Base-by-base conservation (phyloP, 306 rosid genomes). In the Rubus parviflorus region DNA sequence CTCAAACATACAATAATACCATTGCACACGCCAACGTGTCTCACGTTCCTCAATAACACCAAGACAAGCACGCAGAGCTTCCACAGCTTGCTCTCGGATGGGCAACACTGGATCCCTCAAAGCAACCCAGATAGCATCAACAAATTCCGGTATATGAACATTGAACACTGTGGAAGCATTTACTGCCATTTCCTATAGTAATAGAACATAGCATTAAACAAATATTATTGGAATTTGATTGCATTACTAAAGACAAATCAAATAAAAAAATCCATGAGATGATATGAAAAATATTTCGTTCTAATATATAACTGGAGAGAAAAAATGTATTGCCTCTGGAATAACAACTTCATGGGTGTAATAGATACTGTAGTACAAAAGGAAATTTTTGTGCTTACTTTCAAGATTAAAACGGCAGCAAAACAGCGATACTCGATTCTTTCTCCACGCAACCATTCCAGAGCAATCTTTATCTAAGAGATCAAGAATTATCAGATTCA, bases 1-100 rank as follows among this genome's bases (percentile, higher is more conserved):
- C 90, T 95, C 99, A 77, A 92, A 95, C 97, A 95, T 92, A 70
- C 97, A 91, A 82, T 92, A 95, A 75, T 95, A 95, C 99, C 97
- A 95, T 73, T 92, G 99, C 77, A 95, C 99, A 76, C 99, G 97
- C 99, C 99, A 92, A 12, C 99, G 91, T 10, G 99, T 95, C 89
- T 95, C 99, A 40, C 99, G 97, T 84, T 87, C 88, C 80, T 92
- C 99, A 70, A 95, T 92, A 41, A 95, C 97, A 64, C 92, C 93
- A 77, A 95, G 97, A 77, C 99, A 95, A 74, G 99, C 99, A 58
- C 97, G 97, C 80, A 95, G 83, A 76, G 99, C 99, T 79, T 95
- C 97, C 81, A 95, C 99, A 78, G 97, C 97, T 67, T 97, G 87
- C 86, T 95, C 97, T 15, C 99, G 97, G 81, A 95, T 97, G 54